Conservation (phyloP, 805 yeast genomes). For the Scheffersomyces ergatensis region DNA sequence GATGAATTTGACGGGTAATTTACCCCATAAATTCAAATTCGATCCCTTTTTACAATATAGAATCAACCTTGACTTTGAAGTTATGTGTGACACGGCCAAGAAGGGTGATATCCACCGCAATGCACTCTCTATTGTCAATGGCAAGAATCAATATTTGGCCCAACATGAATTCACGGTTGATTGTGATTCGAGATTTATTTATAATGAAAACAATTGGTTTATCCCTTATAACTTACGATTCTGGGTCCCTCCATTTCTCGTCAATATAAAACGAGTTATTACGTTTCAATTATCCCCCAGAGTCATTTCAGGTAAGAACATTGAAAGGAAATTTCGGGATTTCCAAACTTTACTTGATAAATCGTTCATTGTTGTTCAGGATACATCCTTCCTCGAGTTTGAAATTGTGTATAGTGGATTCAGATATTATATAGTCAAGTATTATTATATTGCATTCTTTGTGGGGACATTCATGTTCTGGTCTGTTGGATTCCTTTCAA, state of each 20-base stretch:
- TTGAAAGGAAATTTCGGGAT: no score
- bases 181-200: conserved; percentile 30
- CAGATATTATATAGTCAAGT: conserved; percentile 37
- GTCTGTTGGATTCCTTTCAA: conserved; percentile 27
- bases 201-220: conserved; percentile 25
- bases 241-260: conserved; percentile 35
- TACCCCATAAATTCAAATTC: conserved; percentile 2
- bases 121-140: background rate
- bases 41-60: conserved; percentile 17
- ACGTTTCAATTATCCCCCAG: background rate
- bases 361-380: background rate
- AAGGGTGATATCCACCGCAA: conserved; percentile 14
- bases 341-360: background rate
- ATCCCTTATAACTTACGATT: conserved; percentile 35
- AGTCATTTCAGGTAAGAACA: background rate
- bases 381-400: conserved; percentile 13
- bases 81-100: conserved; percentile 20
- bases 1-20: background rate
- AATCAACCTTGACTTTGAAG: conserved; percentile 18
- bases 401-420: conserved; percentile 41
- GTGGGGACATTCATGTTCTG: conserved; percentile 39
- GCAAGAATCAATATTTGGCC: background rate
- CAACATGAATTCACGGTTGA: conserved; percentile 9
- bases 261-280: conserved; percentile 2
- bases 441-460: conserved; percentile 27